A percentile compares a stretch with the other conserved stretches of the same genome.
These are phyloP conservation scores for Hordeum marinum DNA, from an alignment of 176 grass and related monocot genomes.

Conservation along the genomic window DNA sequence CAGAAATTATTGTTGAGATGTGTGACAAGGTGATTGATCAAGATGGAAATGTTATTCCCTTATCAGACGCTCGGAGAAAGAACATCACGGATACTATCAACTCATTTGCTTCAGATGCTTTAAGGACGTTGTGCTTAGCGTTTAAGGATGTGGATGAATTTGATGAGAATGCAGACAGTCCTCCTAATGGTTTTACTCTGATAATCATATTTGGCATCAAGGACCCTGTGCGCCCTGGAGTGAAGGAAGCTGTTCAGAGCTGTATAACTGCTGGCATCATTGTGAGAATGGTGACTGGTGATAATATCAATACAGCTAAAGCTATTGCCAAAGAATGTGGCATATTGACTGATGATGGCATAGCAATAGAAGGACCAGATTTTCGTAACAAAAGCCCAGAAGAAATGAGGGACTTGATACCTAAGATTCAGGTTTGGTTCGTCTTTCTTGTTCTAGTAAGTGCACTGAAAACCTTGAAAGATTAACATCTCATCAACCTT, in stretches of 20 bases:
- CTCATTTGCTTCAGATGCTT: conserved; percentile 74
- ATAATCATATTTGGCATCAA: conserved; percentile 91
- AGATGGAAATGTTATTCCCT: conserved; percentile 49
- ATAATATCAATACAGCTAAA: conserved; percentile 96
- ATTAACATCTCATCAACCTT: conserved; percentile 9
- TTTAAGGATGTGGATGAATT: conserved; percentile 66
- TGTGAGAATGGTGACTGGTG: conserved; percentile 96
- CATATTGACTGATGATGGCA: conserved; percentile 70
- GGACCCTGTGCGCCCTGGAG: conserved; percentile 82
- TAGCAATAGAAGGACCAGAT: conserved; percentile 85
- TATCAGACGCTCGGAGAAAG: conserved; percentile 44
- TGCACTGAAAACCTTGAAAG: background rate
- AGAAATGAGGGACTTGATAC: conserved; percentile 76
- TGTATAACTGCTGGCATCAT: conserved; percentile 74
- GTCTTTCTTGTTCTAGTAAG: background rate
- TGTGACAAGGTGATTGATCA: conserved; percentile 64
- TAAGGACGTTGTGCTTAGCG: conserved; percentile 86
- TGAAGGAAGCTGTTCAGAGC: conserved; percentile 76
- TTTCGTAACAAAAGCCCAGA: conserved; percentile 62
- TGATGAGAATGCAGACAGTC: conserved; percentile 41
- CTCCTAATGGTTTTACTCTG: conserved; percentile 70
- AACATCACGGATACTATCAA: conserved; percentile 60
- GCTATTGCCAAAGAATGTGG: conserved; percentile 98
- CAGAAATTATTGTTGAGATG: conserved; percentile 78
- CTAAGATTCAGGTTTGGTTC: conserved; percentile 67